Evolutionary conservation across 2,329 filamentous ascomycete genomes (phyloP).

Genomic region (Colletotrichum costaricense): DNA sequence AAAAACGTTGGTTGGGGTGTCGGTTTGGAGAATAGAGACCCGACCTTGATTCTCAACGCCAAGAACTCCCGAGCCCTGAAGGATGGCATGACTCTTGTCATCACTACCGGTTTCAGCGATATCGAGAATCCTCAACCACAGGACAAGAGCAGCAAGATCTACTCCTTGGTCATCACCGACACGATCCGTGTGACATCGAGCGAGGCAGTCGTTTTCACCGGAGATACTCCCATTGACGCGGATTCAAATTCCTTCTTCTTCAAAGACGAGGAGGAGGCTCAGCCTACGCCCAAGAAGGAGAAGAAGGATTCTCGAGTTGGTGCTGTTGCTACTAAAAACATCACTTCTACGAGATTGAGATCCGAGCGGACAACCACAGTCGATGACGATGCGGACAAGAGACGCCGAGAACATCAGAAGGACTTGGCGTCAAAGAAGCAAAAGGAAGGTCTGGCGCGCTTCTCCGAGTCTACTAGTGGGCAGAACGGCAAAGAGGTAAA

Average conservation of each 20-base stretch:
- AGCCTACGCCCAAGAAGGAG: conserved; percentile 88
- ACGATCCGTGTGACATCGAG: conserved; percentile 86
- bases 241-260: conserved; percentile 99
- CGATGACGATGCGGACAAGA: conserved; percentile 90
- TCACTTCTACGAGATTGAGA: conserved; percentile 91
- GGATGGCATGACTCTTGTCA: conserved; percentile 95
- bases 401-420: conserved; percentile 91
- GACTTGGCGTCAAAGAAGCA: conserved; percentile 90
- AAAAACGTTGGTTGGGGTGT: conserved; percentile 94
- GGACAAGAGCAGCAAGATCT: conserved; percentile 89
- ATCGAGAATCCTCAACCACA: conserved; percentile 88
- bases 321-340: conserved; percentile 93
- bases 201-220: conserved; percentile 92
- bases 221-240: conserved; percentile 89
- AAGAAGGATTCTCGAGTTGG: conserved; percentile 87
- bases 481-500: conserved; percentile 94
- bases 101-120: conserved; percentile 91
- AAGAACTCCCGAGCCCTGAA: conserved; percentile 88
- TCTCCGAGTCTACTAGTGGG: conserved; percentile 85
- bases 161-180: conserved; percentile 91
- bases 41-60: conserved; percentile 83
- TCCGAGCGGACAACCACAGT: conserved; percentile 90
- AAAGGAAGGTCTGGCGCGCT: conserved; percentile 85
- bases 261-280: conserved; percentile 92
- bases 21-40: conserved; percentile 90